Base-by-base conservation (phyloP, 331 rosid genomes). In the Quercus tomentella region DNA sequence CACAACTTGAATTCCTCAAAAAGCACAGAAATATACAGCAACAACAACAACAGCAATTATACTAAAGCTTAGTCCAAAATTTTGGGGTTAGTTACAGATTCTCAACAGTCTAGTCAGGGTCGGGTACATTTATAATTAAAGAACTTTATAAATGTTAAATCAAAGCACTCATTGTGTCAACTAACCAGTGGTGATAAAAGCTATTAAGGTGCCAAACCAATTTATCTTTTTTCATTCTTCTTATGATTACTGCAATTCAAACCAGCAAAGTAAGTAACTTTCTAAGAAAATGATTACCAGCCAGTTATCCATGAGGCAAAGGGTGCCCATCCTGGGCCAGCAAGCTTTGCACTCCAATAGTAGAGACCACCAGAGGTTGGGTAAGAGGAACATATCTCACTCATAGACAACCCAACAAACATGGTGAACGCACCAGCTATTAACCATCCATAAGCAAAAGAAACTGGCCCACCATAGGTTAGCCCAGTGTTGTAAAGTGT, bases 231-330 rank as follows among this genome's bases (percentile, higher is more conserved):
- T n/a, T 9, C 33, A 31, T 17, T 66, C 8, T 18, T 66, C n/a
- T 3, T 7, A 7, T 20, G 21, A 66, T 6, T 18, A 20, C 9
- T 18, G 23, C 35, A 20, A 20, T 17, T 66, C 49, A 33, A 33
- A 67, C 52, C 15, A 35, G 7, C 26, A 17, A 3, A 8, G 72
- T 33, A 33, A 65, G 3, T 20, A 23, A 60, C 41, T 37, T 22
- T 11, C 58, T 2, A 9, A 69, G 57, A 8, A 9, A 71, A 61
- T 18, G 49, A 77, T 82, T 89, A 92, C 99, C 99, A 95, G 90
- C 99, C 99, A 86, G 99, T 95, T 33, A 93, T 85, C 99, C 99
- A 95, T 35, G 98, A 95, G 41, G 99, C 98, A 87, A 91, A 90
- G 25, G 99, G 98, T 2, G 99, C 97, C 99, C 99, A 95, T 3